Conservation (phyloP, 2,329 filamentous ascomycete genomes). For the Torrubiellomyces zombiae region DNA sequence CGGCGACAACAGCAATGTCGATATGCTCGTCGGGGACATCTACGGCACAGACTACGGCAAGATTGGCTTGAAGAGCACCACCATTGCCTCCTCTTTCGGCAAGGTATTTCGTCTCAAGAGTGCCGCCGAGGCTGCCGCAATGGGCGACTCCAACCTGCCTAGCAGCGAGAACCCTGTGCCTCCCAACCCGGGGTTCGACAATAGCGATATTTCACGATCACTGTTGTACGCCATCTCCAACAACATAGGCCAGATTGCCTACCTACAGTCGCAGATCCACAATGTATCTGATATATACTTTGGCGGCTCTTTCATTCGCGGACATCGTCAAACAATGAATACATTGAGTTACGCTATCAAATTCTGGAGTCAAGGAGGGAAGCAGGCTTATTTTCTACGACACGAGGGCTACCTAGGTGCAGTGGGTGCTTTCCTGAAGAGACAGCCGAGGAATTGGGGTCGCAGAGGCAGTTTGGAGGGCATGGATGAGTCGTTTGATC, state of each 20-base stretch:
- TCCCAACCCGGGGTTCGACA: slow-evolving; percentile 40
- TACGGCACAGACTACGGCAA: slow-evolving; percentile 93
- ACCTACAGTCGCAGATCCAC: slow-evolving; percentile 93
- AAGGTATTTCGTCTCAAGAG: slow-evolving; percentile 92
- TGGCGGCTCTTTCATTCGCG: slow-evolving; percentile 89
- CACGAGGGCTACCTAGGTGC: slow-evolving; percentile 93
- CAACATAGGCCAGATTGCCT: slow-evolving; percentile 96
- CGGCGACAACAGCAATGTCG: slow-evolving; percentile 84
- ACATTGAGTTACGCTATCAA: slow-evolving; percentile 92
- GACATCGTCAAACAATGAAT: slow-evolving; percentile 95
- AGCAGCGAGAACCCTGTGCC: slow-evolving; percentile 27
- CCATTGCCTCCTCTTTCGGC: slow-evolving; percentile 90
- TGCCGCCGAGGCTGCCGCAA: slow-evolving; percentile 61
- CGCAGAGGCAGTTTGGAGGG: slow-evolving; percentile 60
- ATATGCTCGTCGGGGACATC: slow-evolving; percentile 95
- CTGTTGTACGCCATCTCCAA: slow-evolving; percentile 92
- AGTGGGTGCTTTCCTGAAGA: slow-evolving; percentile 84
- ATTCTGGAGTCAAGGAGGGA: slow-evolving; percentile 89
- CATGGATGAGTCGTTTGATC: slow-evolving; percentile 15
- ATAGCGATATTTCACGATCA: slow-evolving; percentile 77
- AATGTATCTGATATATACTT: slow-evolving; percentile 89
- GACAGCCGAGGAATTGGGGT: slow-evolving; percentile 84
- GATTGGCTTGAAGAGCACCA: slow-evolving; percentile 87
- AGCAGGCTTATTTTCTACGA: slow-evolving; percentile 88
- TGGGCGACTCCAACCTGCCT: slow-evolving; percentile 47